A percentile compares a stretch with the other conserved stretches of the same genome.
These are phyloP conservation scores for Medicago arabica DNA, from an alignment of 306 rosid species.

Conservation along the genomic window DNA sequence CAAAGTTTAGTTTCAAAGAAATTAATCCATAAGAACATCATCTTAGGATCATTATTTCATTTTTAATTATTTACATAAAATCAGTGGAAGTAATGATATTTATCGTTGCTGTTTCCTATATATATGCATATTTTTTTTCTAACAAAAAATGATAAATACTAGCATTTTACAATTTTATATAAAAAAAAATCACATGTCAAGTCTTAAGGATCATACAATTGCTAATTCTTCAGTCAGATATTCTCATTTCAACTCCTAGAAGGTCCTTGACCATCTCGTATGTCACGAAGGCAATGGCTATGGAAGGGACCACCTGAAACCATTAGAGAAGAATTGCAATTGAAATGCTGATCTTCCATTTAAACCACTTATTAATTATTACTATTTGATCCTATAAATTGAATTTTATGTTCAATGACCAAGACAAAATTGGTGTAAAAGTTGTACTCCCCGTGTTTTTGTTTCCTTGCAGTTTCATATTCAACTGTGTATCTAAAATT, in stretches of 20 bases:
- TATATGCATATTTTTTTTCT: background rate
- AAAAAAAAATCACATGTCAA: background rate
- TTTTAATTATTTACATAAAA: background rate
- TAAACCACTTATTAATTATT: background rate
- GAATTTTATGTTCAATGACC: background rate
- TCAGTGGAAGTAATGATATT: background rate
- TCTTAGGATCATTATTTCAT: slow-evolving; percentile 1
- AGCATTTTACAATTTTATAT: slow-evolving; percentile 5
- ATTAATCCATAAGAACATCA: background rate
- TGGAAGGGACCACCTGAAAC: slow-evolving; percentile 77
- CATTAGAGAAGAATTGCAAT: slow-evolving; percentile 13
- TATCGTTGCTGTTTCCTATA: background rate
- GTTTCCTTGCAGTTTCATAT: background rate
- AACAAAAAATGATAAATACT: background rate
- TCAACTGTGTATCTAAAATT: background rate
- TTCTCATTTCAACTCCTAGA: slow-evolving; percentile 72
- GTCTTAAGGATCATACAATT: background rate
- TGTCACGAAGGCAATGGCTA: slow-evolving; percentile 74
- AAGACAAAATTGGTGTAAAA: background rate
- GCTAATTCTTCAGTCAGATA: slow-evolving; percentile 59
- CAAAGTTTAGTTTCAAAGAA: background rate
- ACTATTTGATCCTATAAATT: slow-evolving; percentile 9
- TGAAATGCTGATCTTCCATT: background rate
- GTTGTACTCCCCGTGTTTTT: background rate
- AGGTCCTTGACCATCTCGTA: slow-evolving; percentile 69